phyloP scores from a whole-genome alignment of 164 flowering plant species.

The Stephania japonica region DNA sequence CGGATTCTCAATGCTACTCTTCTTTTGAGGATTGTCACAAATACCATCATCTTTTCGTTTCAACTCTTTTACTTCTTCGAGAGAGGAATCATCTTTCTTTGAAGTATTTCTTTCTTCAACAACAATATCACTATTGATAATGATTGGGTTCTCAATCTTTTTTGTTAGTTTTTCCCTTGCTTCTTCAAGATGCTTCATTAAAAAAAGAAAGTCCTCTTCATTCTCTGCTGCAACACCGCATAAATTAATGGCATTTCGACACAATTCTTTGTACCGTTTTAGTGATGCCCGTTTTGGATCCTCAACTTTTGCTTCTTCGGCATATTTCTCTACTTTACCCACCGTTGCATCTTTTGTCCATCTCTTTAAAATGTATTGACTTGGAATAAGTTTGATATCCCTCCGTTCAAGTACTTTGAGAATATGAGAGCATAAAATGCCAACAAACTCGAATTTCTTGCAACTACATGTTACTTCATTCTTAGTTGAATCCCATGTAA shows the following conservation, averaged over 20 bases:
- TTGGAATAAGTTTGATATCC: not conserved
- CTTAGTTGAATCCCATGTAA: not conserved
- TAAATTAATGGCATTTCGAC: not conserved
- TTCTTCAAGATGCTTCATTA: not conserved
- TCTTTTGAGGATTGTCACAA: no score
- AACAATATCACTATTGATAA: no score
- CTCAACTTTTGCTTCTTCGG: not conserved
- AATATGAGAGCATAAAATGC: slow-evolving; percentile 5
- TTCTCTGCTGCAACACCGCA: not conserved
- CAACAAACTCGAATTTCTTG: slow-evolving; percentile 3
- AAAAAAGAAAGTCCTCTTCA: not conserved
- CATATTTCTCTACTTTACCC: not conserved
- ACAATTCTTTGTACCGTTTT: no score
- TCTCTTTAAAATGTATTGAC: slow-evolving; percentile 3
- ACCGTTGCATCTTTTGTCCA: slow-evolving; percentile 9
- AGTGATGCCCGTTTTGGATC: no score
- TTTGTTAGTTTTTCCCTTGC: not conserved
- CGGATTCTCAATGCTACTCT: no score
- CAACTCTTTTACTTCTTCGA: no score
- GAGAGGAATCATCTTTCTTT: no score
- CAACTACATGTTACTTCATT: not conserved
- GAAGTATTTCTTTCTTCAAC: no score
- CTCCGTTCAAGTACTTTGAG: not conserved
- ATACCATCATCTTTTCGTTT: no score
- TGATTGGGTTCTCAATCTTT: no score